Evolutionary conservation across 1,284 basidiomycete species (phyloP), one percentile per base, ranked within the genome.

Genomic region (Pyrrhoderma noxium): DNA sequence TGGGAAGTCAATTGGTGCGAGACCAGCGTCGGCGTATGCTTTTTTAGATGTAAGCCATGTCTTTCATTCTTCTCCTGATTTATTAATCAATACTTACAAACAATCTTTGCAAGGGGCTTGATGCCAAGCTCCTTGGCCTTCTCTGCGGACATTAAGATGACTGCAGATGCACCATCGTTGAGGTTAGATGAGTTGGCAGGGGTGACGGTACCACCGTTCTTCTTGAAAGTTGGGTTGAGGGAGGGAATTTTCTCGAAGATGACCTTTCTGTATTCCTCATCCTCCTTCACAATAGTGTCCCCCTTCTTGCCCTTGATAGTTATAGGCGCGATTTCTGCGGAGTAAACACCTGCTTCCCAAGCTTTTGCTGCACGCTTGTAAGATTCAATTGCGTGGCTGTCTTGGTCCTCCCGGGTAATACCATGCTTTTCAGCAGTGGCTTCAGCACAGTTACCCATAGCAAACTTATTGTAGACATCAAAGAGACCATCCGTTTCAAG

Each of bases 251-350:
- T 93, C 60, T 97, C 93, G 66, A 86, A 91, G 60, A 95, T 84
- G 58, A 96, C 83, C 62, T 91, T 86, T 73, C 91, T 98, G 80
- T 93, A 98, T 67, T 99, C 95, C 70, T 99, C 96, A 64, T 99
- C 96, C 72, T 99, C 94, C 60, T 76, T 77, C 50, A 96, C 79
- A 54, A 97, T 69, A 34, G 80, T 85, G 65, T 97, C 90, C 38
- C 93, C 94, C 73, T 95, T 96, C 75, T 91, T 91, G 63, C 86
- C 85, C 73, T 96, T 95, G 71, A 97, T 81, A 11, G 84, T 87
- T n/a, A 99, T 82, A 11, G 93, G 92, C 1, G 86, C 89, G 52
- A 99, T 83, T 74, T 99, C 96, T 35, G 82, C 81, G 58, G 85
- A 75, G 69, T 94, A 99, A 18, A 77, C 82, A 52, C 90, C 90